phyloP scores from a whole-genome alignment of 176 grass and related monocot genomes.

The Chloris gayana region DNA sequence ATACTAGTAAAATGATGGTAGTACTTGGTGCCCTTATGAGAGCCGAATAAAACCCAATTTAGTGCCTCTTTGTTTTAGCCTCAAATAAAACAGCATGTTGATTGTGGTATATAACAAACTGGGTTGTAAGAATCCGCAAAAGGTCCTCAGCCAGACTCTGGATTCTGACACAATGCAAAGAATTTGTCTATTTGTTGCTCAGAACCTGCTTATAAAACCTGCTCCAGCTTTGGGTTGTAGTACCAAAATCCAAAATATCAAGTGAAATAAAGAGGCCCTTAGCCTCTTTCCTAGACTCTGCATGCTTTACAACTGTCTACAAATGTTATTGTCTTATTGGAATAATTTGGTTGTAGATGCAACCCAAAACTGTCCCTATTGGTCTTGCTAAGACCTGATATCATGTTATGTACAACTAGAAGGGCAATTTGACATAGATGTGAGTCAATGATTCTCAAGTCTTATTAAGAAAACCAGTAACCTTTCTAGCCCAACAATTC shows the following conservation, averaged over 20 bases:
- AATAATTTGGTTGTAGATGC: background rate
- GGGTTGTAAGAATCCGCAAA: no score
- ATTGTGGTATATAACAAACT: background rate
- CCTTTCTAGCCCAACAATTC: background rate
- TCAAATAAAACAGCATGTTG: background rate
- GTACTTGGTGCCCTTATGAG: background rate
- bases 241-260: no score
- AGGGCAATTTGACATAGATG: background rate
- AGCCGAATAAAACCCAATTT: background rate
- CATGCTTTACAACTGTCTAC: background rate
- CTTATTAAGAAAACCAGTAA: background rate
- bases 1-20: constrained; percentile 8
- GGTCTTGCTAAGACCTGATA: background rate
- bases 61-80: background rate
- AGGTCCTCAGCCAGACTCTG: no score
- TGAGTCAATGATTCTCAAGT: background rate
- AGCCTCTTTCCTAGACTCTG: background rate
- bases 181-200: no score
- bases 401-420: background rate
- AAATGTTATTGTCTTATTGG: background rate
- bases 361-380: background rate
- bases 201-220: no score
- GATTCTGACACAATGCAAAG: no score
- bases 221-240: no score
- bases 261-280: background rate